Conservation (phyloP, 2,329 filamentous ascomycete genomes). For the Penicillium sp. region DNA sequence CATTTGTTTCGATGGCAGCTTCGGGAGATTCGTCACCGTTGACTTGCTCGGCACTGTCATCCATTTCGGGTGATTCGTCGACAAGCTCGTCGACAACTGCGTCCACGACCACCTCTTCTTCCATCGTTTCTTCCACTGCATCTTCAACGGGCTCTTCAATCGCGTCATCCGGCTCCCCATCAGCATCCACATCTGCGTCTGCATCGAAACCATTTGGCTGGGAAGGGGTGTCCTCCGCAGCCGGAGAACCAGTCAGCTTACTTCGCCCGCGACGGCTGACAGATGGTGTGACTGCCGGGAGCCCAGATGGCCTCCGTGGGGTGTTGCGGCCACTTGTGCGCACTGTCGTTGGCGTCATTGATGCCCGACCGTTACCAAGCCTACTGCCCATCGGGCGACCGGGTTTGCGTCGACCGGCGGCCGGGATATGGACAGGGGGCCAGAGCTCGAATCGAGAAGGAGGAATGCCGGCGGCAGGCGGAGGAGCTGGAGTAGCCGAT, state of each 20-base stretch:
- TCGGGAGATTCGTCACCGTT: slow-evolving; percentile 12
- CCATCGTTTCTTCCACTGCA: background rate
- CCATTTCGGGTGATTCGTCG: background rate
- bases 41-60: slow-evolving; percentile 3
- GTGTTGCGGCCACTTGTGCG: slow-evolving; percentile 40
- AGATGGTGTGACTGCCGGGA: slow-evolving; percentile 33
- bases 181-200: slow-evolving; percentile 11
- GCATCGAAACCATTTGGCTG: slow-evolving; percentile 27
- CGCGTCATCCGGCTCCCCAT: background rate
- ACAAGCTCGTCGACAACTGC: background rate
- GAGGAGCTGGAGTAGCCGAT: slow-evolving; percentile 16
- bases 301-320: slow-evolving; percentile 33
- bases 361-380: slow-evolving; percentile 9
- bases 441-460: slow-evolving; percentile 46
- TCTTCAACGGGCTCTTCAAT: background rate
- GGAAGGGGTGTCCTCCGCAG: slow-evolving; percentile 22
- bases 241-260: slow-evolving; percentile 31
- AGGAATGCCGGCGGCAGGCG: slow-evolving; percentile 40
- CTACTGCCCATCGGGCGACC: slow-evolving; percentile 41
- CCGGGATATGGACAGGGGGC: slow-evolving; percentile 41
- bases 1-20: slow-evolving; percentile 12
- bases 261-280: slow-evolving; percentile 40
- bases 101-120: background rate
- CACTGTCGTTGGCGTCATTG: slow-evolving; percentile 34
- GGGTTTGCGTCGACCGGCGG: slow-evolving; percentile 34